Evolutionary conservation across 2,329 filamentous ascomycete genomes (phyloP).

Genomic region (Xylariomycetidae sp.): DNA sequence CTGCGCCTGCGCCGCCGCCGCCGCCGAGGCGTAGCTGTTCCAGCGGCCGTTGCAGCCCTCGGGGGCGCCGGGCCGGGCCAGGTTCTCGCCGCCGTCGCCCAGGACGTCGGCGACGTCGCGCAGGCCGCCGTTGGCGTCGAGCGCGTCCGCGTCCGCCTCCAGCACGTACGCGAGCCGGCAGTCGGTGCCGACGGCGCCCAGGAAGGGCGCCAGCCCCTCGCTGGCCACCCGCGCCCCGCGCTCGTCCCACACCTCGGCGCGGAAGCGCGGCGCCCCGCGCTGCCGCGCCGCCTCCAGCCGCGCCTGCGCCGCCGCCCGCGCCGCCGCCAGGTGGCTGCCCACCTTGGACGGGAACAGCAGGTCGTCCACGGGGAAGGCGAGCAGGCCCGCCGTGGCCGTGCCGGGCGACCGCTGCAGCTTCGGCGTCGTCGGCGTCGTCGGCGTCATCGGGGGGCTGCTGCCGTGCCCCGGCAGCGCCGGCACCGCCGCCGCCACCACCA

Average conservation of each 20-base stretch:
- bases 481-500: no score
- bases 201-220: conserved; percentile 52
- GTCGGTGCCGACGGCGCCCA: conserved; percentile 56
- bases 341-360: conserved; percentile 22
- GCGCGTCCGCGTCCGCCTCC: conserved; percentile 48
- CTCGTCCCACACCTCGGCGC: conserved; percentile 52
- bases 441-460: conserved; percentile 24
- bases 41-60: conserved; percentile 42
- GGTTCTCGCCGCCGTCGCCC: conserved; percentile 39
- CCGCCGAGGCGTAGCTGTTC: conserved; percentile 28
- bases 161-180: conserved; percentile 56
- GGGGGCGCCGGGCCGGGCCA: conserved; percentile 19
- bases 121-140: conserved; percentile 51
- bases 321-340: conserved; percentile 40
- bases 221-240: conserved; percentile 44
- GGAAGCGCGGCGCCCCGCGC: conserved; percentile 47
- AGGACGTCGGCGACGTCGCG: conserved; percentile 47
- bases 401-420: conserved; percentile 11
- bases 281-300: conserved; percentile 55
- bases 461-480: conserved; percentile 16
- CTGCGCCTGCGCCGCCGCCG: conserved; percentile 12
- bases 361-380: conserved; percentile 20
- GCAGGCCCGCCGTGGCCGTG: conserved; percentile 15
- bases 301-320: conserved; percentile 59
- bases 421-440: conserved; percentile 28